Evolutionary conservation across 768 basidiomycete species (phyloP).

Genomic region (Suillus lakei): DNA sequence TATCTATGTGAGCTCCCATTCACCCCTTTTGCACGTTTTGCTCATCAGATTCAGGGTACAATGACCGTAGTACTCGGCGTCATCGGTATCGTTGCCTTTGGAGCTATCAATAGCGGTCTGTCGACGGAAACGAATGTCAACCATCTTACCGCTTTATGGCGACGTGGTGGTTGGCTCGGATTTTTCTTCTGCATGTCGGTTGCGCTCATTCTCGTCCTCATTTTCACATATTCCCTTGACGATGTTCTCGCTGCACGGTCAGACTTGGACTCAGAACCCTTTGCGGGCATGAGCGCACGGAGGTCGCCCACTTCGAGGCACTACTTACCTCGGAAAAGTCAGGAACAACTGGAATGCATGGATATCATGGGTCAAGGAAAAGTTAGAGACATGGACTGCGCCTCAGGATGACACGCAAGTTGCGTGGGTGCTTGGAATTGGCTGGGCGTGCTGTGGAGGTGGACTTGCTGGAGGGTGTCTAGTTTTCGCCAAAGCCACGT

Average conservation of each 20-base stretch:
- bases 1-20: conserved; percentile 63
- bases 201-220: conserved; percentile 65
- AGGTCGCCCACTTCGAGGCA: conserved; percentile 19
- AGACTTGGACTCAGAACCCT: conserved; percentile 68
- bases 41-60: conserved; percentile 60
- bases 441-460: conserved; percentile 93
- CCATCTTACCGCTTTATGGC: conserved; percentile 85
- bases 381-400: conserved; percentile 76
- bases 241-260: conserved; percentile 70
- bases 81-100: conserved; percentile 86
- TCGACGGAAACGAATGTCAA: conserved; percentile 71
- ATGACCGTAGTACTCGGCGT: conserved; percentile 83
- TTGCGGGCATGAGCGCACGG: conserved; percentile 44
- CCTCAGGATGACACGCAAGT: conserved; percentile 84
- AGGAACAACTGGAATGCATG: conserved; percentile 47
- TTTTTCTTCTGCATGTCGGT: conserved; percentile 85
- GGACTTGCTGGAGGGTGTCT: conserved; percentile 88
- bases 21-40: not conserved
- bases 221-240: conserved; percentile 75
- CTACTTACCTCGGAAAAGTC: conserved; percentile 38
- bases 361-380: conserved; percentile 60
- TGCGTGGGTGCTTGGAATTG: conserved; percentile 90
- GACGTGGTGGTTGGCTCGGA: conserved; percentile 85
- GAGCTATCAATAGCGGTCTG: conserved; percentile 82
- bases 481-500: conserved; percentile 71